Conservation (phyloP, 257 asterid genomes). For the Penstemon eatonii region DNA sequence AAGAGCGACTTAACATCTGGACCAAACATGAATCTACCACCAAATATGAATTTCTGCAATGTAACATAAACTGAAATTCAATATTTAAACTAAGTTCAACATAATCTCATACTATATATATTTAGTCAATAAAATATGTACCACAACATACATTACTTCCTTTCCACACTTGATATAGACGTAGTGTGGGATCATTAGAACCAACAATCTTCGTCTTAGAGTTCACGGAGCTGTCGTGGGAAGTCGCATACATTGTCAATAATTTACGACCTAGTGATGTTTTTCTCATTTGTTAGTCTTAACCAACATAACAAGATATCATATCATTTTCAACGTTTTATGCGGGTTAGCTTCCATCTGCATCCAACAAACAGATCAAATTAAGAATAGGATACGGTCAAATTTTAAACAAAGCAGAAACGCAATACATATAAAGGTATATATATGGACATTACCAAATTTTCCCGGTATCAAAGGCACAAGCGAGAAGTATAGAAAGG, state of each 20-base stretch:
- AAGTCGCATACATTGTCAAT: constrained; percentile 43
- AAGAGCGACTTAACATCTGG: constrained; percentile 71
- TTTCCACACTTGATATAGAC: constrained; percentile 52
- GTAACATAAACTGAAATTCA: background rate
- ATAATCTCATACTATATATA: too few species aligned
- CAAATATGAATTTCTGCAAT: constrained; percentile 65
- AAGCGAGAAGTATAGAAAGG: constrained; percentile 8
- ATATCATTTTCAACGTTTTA: constrained; percentile 8
- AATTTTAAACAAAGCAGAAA: too few species aligned
- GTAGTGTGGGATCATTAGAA: constrained; percentile 32
- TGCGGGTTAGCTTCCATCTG: constrained; percentile 35
- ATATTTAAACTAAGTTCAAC: background rate
- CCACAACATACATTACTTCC: constrained; percentile 52
- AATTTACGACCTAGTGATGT: background rate
- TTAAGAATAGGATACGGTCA: background rate
- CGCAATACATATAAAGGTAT: too few species aligned
- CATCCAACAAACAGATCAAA: constrained; percentile 12
- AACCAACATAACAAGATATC: constrained; percentile 3
- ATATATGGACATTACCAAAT: background rate
- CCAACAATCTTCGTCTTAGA: constrained; percentile 23
- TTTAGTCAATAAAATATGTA: background rate
- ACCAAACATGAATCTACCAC: constrained; percentile 75
- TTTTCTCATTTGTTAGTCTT: constrained; percentile 11
- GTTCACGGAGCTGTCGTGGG: constrained; percentile 16
- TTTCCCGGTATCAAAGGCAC: constrained; percentile 31